Base-by-base conservation (phyloP, 148 eudicot genomes). In the Fallopia convolvulus region DNA sequence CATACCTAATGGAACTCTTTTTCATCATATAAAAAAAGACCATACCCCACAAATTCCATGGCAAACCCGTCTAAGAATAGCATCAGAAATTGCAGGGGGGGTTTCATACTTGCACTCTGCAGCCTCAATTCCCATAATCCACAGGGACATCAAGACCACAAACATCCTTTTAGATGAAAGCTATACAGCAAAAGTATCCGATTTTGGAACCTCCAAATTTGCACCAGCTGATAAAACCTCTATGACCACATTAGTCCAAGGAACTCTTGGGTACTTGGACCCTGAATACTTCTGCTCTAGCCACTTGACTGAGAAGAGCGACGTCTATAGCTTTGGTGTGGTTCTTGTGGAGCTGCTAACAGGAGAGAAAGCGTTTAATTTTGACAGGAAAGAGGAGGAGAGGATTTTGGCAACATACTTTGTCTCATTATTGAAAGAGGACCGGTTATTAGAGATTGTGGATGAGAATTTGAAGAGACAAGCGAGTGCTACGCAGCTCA, bases 291-390 rank as follows among this genome's bases (percentile, higher is more conserved):
- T 50, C 77, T 50, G 2, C 14, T 18, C 49, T 46, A 72, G 74
- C 7, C 74, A 72, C 0, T 15, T 72, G 74, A 72, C 74, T 17
- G 77, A 53, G 6, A 50, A 75, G 10, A 50, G 77, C 20, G 78
- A 76, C 21, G 78, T 76, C 13, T 75, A 50, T 60, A 76, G 78
- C 39, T 76, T 76, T n/a, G 78, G 78, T 1, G 78, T 76, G 40
- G 78, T 76, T 0, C 78, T 76, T 56, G 71, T 61, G 11, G 78
- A 76, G 71, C 39, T 76, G 41, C 52, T 76, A 8, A 76, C 78
- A 20, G 61, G 71, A 76, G 63, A 60, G n/a, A 56, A 76, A 11
- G 46, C 68, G 6, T 15, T 75, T 12, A 11, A 17, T 8, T 33
- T 75, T 26, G 56, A 33, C 5, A 76, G 71, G 49, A 76, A 30